Evolutionary conservation across 306 rosid species (phyloP).

Genomic region (Fragaria vesca): DNA sequence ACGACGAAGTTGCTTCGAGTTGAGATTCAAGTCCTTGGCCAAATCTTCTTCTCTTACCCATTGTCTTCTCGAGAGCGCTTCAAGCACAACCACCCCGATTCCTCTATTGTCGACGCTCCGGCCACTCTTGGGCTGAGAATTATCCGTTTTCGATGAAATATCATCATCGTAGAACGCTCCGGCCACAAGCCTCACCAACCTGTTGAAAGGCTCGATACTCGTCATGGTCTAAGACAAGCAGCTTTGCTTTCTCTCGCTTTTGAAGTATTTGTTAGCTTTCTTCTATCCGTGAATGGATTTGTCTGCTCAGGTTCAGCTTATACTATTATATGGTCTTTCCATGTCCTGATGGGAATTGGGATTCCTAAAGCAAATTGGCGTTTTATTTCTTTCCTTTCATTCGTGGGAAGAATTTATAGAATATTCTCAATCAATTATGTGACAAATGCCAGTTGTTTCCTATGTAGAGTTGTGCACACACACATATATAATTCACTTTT

Average conservation of each 20-base stretch:
- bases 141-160: neutral
- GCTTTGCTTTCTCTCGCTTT: too few relatives aligned
- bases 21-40: conserved; percentile 93
- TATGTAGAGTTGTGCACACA: too few relatives aligned
- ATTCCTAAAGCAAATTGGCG: neutral
- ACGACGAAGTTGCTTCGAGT: conserved; percentile 86
- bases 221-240: neutral
- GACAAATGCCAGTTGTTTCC: too few relatives aligned
- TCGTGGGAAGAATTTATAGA: too few relatives aligned
- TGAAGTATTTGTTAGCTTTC: too few relatives aligned
- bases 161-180: conserved; percentile 1
- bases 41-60: conserved; percentile 97
- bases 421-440: too few relatives aligned
- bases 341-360: neutral
- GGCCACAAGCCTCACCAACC: neutral
- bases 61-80: conserved; percentile 38
- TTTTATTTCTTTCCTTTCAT: neutral
- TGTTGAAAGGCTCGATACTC: conserved; percentile 4
- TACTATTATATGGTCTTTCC: neutral
- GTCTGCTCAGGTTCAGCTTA: too few relatives aligned
- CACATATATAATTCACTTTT: too few relatives aligned
- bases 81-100: neutral
- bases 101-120: neutral
- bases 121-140: neutral
- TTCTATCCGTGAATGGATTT: too few relatives aligned